phyloP scores from a whole-genome alignment of 148 eudicot genomes.

The Rhododendron ovatum region DNA sequence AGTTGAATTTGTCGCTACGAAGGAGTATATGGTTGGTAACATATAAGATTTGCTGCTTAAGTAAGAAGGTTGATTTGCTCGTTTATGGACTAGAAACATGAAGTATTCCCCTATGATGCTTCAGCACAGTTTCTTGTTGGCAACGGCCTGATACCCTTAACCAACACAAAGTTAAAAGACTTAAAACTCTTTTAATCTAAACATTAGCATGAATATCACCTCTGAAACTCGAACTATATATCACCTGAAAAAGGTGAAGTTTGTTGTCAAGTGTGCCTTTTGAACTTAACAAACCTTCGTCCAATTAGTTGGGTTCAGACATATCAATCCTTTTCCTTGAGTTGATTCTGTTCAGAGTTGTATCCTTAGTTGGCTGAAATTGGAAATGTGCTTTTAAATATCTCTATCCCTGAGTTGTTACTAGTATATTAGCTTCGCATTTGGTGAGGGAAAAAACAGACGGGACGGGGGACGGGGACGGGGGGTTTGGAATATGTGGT shows the following conservation, averaged over 20 bases:
- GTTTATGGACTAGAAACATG: neutral
- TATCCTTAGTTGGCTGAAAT: neutral
- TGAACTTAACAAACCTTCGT: neutral
- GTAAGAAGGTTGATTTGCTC: neutral
- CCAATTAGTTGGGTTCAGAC: neutral
- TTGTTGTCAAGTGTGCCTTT: neutral
- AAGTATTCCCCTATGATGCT: neutral
- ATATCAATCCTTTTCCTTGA: neutral
- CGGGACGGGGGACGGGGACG: too few relatives aligned
- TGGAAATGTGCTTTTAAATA: neutral
- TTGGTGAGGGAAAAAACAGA: neutral
- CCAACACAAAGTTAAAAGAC: neutral
- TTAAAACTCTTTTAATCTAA: neutral
- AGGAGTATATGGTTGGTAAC: slow-evolving; percentile 79
- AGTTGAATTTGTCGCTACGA: slow-evolving; percentile 95
- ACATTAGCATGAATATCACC: neutral
- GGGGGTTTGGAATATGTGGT: neutral
- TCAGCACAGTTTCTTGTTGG: neutral
- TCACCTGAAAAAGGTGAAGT: neutral
- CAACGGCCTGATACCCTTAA: neutral
- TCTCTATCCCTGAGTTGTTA: neutral
- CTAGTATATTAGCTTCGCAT: neutral
- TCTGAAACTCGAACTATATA: neutral
- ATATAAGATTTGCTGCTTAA: neutral
- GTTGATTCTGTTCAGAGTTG: neutral